Evolutionary conservation across 768 basidiomycete species (phyloP).

Genomic region (Suillus discolor): DNA sequence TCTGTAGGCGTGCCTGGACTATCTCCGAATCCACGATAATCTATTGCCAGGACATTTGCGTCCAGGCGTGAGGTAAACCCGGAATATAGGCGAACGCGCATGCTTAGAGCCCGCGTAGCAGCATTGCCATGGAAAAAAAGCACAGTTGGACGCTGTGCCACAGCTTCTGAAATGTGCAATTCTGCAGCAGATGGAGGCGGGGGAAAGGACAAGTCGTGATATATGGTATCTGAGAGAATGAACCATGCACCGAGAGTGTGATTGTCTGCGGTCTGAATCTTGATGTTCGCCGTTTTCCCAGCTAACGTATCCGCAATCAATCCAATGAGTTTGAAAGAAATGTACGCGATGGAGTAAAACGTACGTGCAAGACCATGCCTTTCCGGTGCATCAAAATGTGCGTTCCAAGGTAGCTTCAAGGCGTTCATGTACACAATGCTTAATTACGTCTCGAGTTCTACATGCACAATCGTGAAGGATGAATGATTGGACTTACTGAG

Average conservation of each 20-base stretch:
- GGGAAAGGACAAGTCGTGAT: slow-evolving; percentile 47
- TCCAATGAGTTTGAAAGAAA: background rate
- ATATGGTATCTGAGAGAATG: slow-evolving; percentile 66
- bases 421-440: slow-evolving; percentile 67
- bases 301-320: slow-evolving; percentile 42
- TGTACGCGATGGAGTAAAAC: slow-evolving; percentile 22
- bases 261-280: slow-evolving; percentile 75
- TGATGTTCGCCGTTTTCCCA: slow-evolving; percentile 75
- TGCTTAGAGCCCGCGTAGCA: slow-evolving; percentile 69
- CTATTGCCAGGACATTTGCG: slow-evolving; percentile 81
- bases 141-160: slow-evolving; percentile 68
- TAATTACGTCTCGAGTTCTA: slow-evolving; percentile 26
- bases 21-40: slow-evolving; percentile 93
- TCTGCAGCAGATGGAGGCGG: slow-evolving; percentile 40
- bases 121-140: slow-evolving; percentile 94
- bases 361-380: slow-evolving; percentile 81
- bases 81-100: slow-evolving; percentile 70
- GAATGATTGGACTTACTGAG: slow-evolving; percentile 51
- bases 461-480: slow-evolving; percentile 20
- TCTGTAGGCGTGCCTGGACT: slow-evolving; percentile 81
- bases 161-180: slow-evolving; percentile 52
- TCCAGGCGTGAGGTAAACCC: slow-evolving; percentile 65
- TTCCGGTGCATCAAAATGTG: slow-evolving; percentile 70
- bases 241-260: slow-evolving; percentile 87
- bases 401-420: slow-evolving; percentile 61